phyloP scores from a whole-genome alignment of 345 rosid species.

The Firmiana major region DNA sequence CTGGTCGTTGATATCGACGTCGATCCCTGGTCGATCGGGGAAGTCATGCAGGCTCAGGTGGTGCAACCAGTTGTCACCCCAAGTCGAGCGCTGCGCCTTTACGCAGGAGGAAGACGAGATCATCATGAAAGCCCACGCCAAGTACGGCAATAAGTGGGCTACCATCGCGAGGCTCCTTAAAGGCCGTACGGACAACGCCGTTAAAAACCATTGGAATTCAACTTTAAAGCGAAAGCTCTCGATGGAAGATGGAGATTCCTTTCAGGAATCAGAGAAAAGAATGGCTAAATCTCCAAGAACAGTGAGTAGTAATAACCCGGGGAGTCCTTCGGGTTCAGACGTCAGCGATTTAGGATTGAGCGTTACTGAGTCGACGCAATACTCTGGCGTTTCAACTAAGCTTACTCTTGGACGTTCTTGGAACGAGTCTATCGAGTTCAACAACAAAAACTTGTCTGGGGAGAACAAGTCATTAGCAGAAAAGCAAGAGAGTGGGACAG shows the following conservation, averaged over 20 bases:
- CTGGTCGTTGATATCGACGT: conserved; percentile 52
- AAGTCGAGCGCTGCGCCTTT: conserved; percentile 51
- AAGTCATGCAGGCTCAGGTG: conserved; percentile 67
- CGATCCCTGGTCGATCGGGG: conserved; percentile 57
- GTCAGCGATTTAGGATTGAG: conserved; percentile 35
- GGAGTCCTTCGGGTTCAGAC: conserved; percentile 34
- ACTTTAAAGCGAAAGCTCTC: conserved; percentile 42
- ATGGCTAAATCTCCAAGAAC: conserved; percentile 14
- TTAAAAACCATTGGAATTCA: conserved; percentile 69
- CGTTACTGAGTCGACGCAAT: neutral
- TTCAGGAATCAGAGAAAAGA: conserved; percentile 28
- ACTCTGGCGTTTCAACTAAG: conserved; percentile 24
- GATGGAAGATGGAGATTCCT: conserved; percentile 16
- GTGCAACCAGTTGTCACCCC: conserved; percentile 67
- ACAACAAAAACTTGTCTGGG: neutral
- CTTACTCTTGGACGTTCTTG: conserved; percentile 45
- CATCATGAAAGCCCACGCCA: conserved; percentile 45
- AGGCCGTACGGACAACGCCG: conserved; percentile 59
- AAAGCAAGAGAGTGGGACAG: neutral
- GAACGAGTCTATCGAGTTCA: conserved; percentile 18
- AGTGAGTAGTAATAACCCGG: neutral
- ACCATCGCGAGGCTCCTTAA: conserved; percentile 49
- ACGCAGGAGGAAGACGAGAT: conserved; percentile 48
- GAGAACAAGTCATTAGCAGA: neutral
- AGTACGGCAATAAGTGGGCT: conserved; percentile 60